Conservation (phyloP, 1,284 basidiomycete species). For the Dichomitus squalens region DNA sequence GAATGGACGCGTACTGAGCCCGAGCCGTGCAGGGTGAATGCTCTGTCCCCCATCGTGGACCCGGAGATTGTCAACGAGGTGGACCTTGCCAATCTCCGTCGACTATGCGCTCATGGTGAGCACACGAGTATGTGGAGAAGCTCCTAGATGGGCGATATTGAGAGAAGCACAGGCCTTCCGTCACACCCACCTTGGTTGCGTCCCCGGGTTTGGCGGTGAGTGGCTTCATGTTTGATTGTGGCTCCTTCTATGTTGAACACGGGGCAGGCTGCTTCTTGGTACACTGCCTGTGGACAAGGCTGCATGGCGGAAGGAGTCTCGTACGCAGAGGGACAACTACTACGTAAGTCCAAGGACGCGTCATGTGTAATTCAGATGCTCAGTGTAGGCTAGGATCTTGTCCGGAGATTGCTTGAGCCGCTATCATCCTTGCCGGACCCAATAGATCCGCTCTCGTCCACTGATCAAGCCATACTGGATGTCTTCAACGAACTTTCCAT, state of each 20-base stretch:
- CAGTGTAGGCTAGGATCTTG: constrained; percentile 56
- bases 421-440: constrained; percentile 52
- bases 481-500: constrained; percentile 60
- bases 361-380: neutral
- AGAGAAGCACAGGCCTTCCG: constrained; percentile 57
- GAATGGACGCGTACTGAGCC: neutral
- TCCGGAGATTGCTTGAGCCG: constrained; percentile 61
- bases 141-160: neutral
- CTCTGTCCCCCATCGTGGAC: constrained; percentile 62
- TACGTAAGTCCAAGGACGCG: constrained; percentile 51
- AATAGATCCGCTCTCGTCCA: constrained; percentile 40
- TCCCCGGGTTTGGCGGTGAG: constrained; percentile 75
- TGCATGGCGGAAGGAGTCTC: constrained; percentile 57
- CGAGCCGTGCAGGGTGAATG: constrained; percentile 43
- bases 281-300: constrained; percentile 58
- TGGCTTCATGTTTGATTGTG: constrained; percentile 1
- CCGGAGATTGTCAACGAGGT: constrained; percentile 49
- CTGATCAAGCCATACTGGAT: constrained; percentile 52
- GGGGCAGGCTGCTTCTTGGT: constrained; percentile 59
- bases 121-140: neutral
- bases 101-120: constrained; percentile 60
- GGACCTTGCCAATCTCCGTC: constrained; percentile 56
- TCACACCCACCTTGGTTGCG: constrained; percentile 72
- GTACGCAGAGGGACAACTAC: constrained; percentile 66
- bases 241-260: constrained; percentile 6